Percentiles rank a stretch among this genome's conserved stretches.
phyloP scores from a whole-genome alignment of 331 rosid genomes.

The Ulmus americana region DNA sequence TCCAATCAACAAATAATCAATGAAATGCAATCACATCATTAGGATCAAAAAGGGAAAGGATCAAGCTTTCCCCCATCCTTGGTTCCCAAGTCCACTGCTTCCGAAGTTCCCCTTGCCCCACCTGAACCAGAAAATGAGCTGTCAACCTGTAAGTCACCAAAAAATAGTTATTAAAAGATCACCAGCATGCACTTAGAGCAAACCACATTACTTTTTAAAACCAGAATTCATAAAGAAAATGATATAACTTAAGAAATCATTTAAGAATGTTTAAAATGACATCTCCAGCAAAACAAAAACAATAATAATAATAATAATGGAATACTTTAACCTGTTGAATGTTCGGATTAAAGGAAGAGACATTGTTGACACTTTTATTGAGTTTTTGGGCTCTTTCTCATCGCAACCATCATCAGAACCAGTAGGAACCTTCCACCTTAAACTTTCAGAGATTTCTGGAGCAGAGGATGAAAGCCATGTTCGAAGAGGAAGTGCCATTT shows the following conservation, averaged over 20 bases:
- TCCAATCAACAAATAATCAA: constrained; percentile 6
- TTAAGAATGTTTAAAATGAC: background rate
- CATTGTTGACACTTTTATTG: constrained; percentile 67
- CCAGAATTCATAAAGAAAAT: background rate
- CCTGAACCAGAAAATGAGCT: constrained; percentile 63
- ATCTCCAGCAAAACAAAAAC: constrained; percentile 15
- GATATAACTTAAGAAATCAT: background rate
- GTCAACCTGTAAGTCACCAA: constrained; percentile 70
- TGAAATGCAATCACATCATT: constrained; percentile 52
- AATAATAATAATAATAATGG: background rate
- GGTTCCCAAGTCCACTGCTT: constrained; percentile 96
- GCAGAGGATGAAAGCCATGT: constrained; percentile 58
- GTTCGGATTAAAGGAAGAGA: constrained; percentile 54
- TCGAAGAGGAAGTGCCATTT: constrained; percentile 57
- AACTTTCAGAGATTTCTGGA: constrained; percentile 59
- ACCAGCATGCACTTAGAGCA: background rate
- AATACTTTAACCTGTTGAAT: constrained; percentile 59
- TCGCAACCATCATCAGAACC: constrained; percentile 93
- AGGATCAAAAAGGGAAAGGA: constrained; percentile 83
- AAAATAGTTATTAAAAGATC: constrained; percentile 22
- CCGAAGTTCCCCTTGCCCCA: constrained; percentile 58
- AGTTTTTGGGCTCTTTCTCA: constrained; percentile 59
- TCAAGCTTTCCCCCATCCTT: constrained; percentile 80
- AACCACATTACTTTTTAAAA: background rate
- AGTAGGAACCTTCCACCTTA: constrained; percentile 87